Base-by-base conservation (phyloP, 768 basidiomycete species). In the Cystobasidium ongulense region DNA sequence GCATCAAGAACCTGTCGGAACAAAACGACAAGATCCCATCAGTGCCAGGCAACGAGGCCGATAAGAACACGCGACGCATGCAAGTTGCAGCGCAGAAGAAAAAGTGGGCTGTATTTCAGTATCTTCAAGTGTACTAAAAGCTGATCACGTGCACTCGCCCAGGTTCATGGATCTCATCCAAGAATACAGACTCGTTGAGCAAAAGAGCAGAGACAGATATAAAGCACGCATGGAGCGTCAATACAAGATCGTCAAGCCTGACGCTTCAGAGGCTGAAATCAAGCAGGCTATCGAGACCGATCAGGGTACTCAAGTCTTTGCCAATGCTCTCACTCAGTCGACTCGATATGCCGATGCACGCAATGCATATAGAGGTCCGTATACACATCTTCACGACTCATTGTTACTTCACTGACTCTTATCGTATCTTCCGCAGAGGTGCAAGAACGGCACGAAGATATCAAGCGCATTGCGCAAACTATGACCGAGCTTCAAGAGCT, bases 401-500 rank as follows among this genome's bases (percentile, higher is more conserved):
- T n/a, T n/a, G n/a, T n/a, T n/a, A n/a, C n/a, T n/a, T n/a, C n/a
- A 17, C 39, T 39, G 17, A 39, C 17, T 7, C 39, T 7, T 39
- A 17, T 39, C 7, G 7, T 39, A 17, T 50, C 15, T n/a, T 50
- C 46, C 46, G 21, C 46, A 50, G 93, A 96, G 81, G 92, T 93
- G 0, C 93, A 94, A 80, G 87, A 89, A 73, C 86, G 93, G 39
- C 91, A 94, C 79, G 85, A 88, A 78, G 92, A 96, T 74, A 86
- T 97, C 76, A 85, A 86, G 76, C 87, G 86, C 80, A 91, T 95
- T 79, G 92, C 95, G 81, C 84, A 86, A 77, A 96, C 92, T 1
- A 82, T 95, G 59, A 88, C 86, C n/a, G 91, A 95, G 80, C 84
- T 97, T 62, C 90, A 90, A 1, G 90, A 91, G 79, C 82, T 97